Evolutionary conservation across 148 eudicot species (phyloP).

Genomic region (Fagopyrum esculentum): DNA sequence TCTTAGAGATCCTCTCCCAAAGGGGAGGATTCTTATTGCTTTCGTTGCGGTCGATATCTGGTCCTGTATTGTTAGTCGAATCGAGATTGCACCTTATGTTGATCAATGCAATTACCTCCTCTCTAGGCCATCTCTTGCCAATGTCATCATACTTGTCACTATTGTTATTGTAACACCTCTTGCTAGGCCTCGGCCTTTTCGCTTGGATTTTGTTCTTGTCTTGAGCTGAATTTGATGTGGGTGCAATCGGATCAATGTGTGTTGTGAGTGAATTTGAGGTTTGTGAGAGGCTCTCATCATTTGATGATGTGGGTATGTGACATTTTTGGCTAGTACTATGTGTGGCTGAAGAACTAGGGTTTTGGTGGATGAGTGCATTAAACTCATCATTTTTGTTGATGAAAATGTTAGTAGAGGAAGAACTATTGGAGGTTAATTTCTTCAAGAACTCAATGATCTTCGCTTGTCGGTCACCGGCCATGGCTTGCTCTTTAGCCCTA

Average conservation of each 20-base stretch:
- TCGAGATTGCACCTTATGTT: constrained; percentile 55
- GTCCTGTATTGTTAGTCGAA: not conserved
- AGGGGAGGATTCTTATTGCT: constrained; percentile 27
- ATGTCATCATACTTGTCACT: constrained; percentile 29
- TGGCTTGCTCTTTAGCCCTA: constrained; percentile 58
- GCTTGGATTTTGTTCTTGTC: not conserved
- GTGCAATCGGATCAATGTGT: constrained; percentile 8
- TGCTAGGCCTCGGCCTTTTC: not conserved
- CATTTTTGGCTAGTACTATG: constrained; percentile 9
- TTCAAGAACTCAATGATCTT: constrained; percentile 53
- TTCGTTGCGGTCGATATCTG: not conserved
- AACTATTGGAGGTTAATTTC: constrained; percentile 33
- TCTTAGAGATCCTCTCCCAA: constrained; percentile 84
- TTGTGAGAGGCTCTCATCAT: constrained; percentile 11
- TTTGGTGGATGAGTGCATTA: not conserved
- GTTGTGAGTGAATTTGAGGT: constrained; percentile 11
- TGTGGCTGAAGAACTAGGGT: constrained; percentile 18
- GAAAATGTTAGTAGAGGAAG: not conserved
- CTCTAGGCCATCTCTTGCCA: constrained; percentile 90
- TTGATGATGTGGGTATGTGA: constrained; percentile 9
- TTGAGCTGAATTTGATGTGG: constrained; percentile 1
- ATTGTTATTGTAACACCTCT: not conserved
- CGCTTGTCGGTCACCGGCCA: constrained; percentile 53
- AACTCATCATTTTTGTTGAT: not conserved
- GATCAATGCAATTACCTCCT: constrained; percentile 78